These are phyloP conservation scores for Xylariaceae sp. DNA, from an alignment of 2,329 filamentous ascomycete species.

Conservation along the genomic window DNA sequence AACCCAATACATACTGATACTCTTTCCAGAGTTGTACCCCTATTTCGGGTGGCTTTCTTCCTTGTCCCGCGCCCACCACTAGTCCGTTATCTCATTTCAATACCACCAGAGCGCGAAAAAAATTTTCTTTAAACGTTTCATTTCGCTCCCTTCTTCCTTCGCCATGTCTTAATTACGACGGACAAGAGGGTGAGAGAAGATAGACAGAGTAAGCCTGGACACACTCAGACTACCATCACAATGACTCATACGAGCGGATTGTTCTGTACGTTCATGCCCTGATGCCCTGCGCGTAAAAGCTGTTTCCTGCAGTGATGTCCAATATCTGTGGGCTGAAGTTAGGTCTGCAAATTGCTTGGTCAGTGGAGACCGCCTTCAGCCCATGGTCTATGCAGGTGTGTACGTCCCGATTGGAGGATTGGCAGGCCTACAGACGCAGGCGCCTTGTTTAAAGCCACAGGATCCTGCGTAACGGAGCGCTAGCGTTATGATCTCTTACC, in stretches of 20 bases:
- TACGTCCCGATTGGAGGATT: constrained; percentile 32
- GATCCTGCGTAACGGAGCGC: constrained; percentile 11
- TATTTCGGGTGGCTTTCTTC: constrained; percentile 14
- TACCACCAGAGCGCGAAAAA: constrained; percentile 19
- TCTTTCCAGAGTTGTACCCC: constrained; percentile 22
- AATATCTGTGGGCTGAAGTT: constrained; percentile 36
- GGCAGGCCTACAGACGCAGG: constrained; percentile 18
- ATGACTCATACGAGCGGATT: constrained; percentile 34
- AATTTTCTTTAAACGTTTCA: constrained; percentile 21
- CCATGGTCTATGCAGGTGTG: constrained; percentile 29
- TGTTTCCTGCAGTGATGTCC: constrained; percentile 38
- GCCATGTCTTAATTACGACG: constrained; percentile 1
- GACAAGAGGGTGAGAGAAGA: constrained; percentile 5
- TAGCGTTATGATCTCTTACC: constrained; percentile 19
- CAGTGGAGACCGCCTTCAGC: constrained; percentile 31
- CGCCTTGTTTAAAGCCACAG: constrained; percentile 18
- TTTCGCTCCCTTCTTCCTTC: constrained; percentile 15
- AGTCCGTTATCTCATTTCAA: constrained; percentile 22
- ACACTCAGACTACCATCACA: constrained; percentile 17
- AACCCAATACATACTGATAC: constrained; percentile 10
- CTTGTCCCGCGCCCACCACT: constrained; percentile 14
- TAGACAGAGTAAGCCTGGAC: constrained; percentile 6
- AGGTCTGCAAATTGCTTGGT: constrained; percentile 30
- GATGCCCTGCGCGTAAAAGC: constrained; percentile 33
- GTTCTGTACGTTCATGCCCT: constrained; percentile 36